Conservation (phyloP, 1,284 basidiomycete species). For the Pseudozyma pruni region DNA sequence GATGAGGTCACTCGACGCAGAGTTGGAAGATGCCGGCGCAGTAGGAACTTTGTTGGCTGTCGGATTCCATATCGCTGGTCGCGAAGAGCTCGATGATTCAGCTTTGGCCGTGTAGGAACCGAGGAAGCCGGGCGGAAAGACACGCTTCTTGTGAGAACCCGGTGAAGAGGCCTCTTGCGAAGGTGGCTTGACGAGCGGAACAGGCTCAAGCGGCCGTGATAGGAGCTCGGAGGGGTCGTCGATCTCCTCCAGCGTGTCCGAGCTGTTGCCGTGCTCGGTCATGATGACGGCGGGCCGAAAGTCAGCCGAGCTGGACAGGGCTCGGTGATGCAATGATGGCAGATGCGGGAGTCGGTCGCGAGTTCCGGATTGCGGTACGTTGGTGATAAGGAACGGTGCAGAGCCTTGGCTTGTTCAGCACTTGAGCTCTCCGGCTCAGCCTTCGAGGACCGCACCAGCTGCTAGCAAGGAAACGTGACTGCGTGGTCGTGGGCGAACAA, state of each 20-base stretch:
- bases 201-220: slow-evolving; percentile 33
- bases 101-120: background rate
- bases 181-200: slow-evolving; percentile 25
- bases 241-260: slow-evolving; percentile 45
- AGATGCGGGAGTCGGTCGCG: no score
- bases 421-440: no score
- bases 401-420: no score
- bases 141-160: slow-evolving; percentile 9
- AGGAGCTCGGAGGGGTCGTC: slow-evolving; percentile 48
- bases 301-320: no score
- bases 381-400: no score
- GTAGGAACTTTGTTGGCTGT: background rate
- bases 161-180: background rate
- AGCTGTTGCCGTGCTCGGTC: slow-evolving; percentile 2
- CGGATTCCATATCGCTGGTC: slow-evolving; percentile 15
- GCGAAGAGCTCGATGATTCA: slow-evolving; percentile 4
- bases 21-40: background rate
- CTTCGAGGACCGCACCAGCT: no score
- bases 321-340: no score
- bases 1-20: slow-evolving; percentile 11
- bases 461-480: no score
- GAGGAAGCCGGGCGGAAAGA: slow-evolving; percentile 29
- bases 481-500: no score
- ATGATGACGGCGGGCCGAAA: no score
- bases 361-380: no score